Evolutionary conservation across 129 eudicot genomes (phyloP).

Genomic region (Artemisia tridentata): DNA sequence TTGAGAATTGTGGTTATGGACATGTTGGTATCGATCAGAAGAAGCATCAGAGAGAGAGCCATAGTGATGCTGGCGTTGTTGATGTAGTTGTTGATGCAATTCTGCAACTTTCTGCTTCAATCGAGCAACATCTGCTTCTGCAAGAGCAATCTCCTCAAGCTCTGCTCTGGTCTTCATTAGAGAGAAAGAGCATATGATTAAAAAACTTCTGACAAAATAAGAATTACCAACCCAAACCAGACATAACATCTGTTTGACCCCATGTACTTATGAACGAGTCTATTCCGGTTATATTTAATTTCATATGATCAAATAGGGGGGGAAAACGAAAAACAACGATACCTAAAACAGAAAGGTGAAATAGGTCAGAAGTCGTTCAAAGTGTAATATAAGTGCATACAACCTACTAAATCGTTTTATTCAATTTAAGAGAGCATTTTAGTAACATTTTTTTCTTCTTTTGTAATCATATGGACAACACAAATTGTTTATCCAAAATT

Average conservation of each 20-base stretch:
- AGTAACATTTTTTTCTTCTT: too few species aligned
- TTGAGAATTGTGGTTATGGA: slow-evolving; percentile 50
- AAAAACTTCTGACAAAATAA: background rate
- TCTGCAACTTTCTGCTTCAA: slow-evolving; percentile 95
- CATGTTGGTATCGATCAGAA: slow-evolving; percentile 57
- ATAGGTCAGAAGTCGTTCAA: background rate
- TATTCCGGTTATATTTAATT: too few species aligned
- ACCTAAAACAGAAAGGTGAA: background rate
- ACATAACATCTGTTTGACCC: background rate
- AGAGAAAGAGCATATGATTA: background rate
- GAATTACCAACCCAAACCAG: background rate
- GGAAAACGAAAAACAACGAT: background rate
- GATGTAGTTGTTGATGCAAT: slow-evolving; percentile 90
- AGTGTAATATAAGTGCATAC: background rate
- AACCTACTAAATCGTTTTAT: too few species aligned
- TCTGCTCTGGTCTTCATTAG: slow-evolving; percentile 85
- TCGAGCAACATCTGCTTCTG: slow-evolving; percentile 96
- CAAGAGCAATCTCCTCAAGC: slow-evolving; percentile 98
- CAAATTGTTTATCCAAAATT: background rate
- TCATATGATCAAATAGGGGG: too few species aligned
- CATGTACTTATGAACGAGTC: too few species aligned
- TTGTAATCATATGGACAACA: too few species aligned
- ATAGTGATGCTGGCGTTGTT: slow-evolving; percentile 86
- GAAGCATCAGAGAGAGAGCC: slow-evolving; percentile 67
- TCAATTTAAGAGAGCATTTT: too few species aligned